phyloP scores from a whole-genome alignment of 2,329 filamentous ascomycete species.

The Fusarium nodosum region DNA sequence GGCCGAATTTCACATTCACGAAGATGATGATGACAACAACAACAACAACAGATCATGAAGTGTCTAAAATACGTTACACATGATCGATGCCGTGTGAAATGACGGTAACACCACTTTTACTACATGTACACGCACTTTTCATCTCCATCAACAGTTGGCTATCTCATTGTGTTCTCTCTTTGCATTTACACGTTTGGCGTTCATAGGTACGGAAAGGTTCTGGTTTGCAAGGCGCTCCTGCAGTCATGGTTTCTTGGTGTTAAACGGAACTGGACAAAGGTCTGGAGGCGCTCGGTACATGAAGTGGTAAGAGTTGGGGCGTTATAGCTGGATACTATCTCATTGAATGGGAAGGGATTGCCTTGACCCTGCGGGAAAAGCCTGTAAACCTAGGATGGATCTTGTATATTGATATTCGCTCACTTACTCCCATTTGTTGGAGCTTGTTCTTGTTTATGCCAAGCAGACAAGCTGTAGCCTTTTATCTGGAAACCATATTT shows the following conservation, averaged over 20 bases:
- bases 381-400: slow-evolving; percentile 21
- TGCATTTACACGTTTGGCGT: slow-evolving; percentile 31
- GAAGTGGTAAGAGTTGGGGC: slow-evolving; percentile 11
- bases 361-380: slow-evolving; percentile 29
- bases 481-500: slow-evolving; percentile 1
- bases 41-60: slow-evolving; percentile 33
- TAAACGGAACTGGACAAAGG: slow-evolving; percentile 7
- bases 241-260: slow-evolving; percentile 12
- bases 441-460: slow-evolving; percentile 28
- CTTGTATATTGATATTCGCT: slow-evolving; percentile 39
- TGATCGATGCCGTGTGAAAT: slow-evolving; percentile 24
- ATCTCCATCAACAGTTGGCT: slow-evolving; percentile 6
- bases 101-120: slow-evolving; percentile 15
- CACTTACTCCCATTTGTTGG: slow-evolving; percentile 32
- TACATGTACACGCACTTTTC: slow-evolving; percentile 13
- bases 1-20: slow-evolving; percentile 58
- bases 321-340: background rate
- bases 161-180: slow-evolving; percentile 17
- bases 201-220: slow-evolving; percentile 16
- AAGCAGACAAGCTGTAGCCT: slow-evolving; percentile 24
- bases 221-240: slow-evolving; percentile 37
- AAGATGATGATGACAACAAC: slow-evolving; percentile 51
- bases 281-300: slow-evolving; percentile 8
- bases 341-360: slow-evolving; percentile 1
- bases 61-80: slow-evolving; percentile 7